These are phyloP conservation scores for Kalanchoe fedtschenkoi DNA, from an alignment of 164 flowering plant species.

Conservation along the genomic window DNA sequence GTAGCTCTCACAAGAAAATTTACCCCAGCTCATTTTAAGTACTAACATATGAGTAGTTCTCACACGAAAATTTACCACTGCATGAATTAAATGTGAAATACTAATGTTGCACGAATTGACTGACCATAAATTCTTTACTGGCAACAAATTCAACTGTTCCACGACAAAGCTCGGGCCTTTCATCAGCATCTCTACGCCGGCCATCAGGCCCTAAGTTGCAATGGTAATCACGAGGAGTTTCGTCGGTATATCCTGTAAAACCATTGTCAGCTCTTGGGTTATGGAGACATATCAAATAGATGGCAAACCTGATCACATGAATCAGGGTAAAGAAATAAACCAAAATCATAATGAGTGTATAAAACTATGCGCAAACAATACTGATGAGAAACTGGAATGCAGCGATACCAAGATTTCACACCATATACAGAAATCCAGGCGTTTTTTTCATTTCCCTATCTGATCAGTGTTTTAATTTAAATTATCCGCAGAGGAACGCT, in stretches of 20 bases:
- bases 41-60: background rate
- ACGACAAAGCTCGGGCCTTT: slow-evolving; percentile 91
- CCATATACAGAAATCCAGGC: background rate
- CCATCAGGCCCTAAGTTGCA: slow-evolving; percentile 99
- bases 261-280: background rate
- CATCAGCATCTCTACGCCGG: slow-evolving; percentile 99
- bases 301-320: background rate
- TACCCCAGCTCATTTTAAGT: background rate
- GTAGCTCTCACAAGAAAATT: background rate
- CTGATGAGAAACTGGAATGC: too few species aligned
- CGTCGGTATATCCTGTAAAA: slow-evolving; percentile 81
- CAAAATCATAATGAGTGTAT: too few species aligned
- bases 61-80: background rate
- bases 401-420: background rate
- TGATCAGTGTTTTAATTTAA: too few species aligned
- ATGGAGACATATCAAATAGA: background rate
- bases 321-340: background rate
- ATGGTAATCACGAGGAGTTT: slow-evolving; percentile 93
- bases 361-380: too few species aligned
- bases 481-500: too few species aligned
- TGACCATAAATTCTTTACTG: slow-evolving; percentile 83
- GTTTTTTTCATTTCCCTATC: background rate
- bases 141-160: slow-evolving; percentile 99
- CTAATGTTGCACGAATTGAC: slow-evolving; percentile 15
- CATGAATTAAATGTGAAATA: too few species aligned